Evolutionary conservation across 352 stramenopile species (phyloP).

Genomic region (Peronospora destructor): DNA sequence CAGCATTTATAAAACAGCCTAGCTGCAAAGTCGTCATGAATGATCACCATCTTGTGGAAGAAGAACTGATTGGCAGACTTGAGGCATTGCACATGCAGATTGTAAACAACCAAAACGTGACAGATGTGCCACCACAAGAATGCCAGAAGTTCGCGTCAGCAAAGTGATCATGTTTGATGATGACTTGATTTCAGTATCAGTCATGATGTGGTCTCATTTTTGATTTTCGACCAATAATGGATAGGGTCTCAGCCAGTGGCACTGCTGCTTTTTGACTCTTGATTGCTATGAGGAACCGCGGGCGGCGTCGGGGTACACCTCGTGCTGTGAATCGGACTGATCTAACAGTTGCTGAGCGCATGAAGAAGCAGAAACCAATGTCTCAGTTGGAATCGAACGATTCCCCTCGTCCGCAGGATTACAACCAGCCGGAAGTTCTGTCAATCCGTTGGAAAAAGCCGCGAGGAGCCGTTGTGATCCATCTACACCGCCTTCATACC

Average conservation of each 20-base stretch:
- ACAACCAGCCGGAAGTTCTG: slow-evolving; percentile 36
- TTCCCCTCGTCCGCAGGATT: neutral
- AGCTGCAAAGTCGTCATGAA: too few relatives aligned
- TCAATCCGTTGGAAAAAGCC: slow-evolving; percentile 46
- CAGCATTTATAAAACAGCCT: too few relatives aligned
- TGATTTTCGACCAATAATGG: slow-evolving; percentile 1
- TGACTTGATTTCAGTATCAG: slow-evolving; percentile 27
- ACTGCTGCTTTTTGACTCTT: slow-evolving; percentile 5
- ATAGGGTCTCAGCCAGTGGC: neutral
- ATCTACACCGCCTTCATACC: too few relatives aligned
- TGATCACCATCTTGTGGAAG: too few relatives aligned
- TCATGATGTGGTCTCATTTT: too few relatives aligned
- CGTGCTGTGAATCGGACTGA: slow-evolving; percentile 24
- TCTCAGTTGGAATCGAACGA: slow-evolving; percentile 18
- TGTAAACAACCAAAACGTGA: too few relatives aligned
- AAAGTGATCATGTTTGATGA: too few relatives aligned
- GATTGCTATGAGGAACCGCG: slow-evolving; percentile 56
- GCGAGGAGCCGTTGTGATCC: slow-evolving; percentile 30
- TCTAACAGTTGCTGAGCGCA: slow-evolving; percentile 4
- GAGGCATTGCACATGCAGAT: too few relatives aligned
- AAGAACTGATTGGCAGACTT: too few relatives aligned
- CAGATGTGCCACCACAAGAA: too few relatives aligned
- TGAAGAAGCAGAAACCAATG: slow-evolving; percentile 20
- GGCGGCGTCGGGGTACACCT: slow-evolving; percentile 28
- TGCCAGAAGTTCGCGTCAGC: too few relatives aligned